Percentiles rank a stretch among this genome's conserved stretches.
These are phyloP conservation scores for Aurantiochytrium sp. DNA, from an alignment of 108 stramenopile species.

Conservation along the genomic window DNA sequence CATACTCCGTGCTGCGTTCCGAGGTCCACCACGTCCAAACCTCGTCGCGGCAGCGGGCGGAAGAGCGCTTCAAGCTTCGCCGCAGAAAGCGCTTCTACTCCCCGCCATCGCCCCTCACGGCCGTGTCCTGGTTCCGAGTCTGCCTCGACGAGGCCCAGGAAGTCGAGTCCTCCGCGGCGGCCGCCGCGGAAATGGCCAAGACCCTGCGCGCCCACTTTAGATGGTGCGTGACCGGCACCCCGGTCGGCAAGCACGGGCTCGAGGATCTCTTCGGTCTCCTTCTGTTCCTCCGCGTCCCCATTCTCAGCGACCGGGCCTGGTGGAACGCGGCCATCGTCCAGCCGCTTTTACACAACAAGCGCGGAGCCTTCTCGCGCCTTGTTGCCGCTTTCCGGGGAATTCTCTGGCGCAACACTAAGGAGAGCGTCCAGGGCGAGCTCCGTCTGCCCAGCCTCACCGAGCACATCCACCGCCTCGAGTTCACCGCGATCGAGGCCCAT, in stretches of 20 bases:
- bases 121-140: background rate
- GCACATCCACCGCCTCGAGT: background rate
- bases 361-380: background rate
- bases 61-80: background rate
- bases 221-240: conserved; percentile 31
- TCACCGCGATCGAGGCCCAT: background rate
- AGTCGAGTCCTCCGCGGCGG: background rate
- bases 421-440: background rate
- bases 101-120: background rate
- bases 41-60: background rate
- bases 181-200: background rate
- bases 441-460: background rate
- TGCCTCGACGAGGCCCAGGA: conserved; percentile 31
- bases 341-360: background rate
- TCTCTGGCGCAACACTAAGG: conserved; percentile 24
- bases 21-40: background rate
- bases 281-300: background rate
- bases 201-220: background rate
- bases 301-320: background rate
- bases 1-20: background rate
- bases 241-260: conserved; percentile 19
- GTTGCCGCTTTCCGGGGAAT: background rate
- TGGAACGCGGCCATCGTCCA: background rate
- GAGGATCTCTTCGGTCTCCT: conserved; percentile 19
- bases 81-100: background rate